Conservation (phyloP, 257 asterid species). For the Jasminum sambac region DNA sequence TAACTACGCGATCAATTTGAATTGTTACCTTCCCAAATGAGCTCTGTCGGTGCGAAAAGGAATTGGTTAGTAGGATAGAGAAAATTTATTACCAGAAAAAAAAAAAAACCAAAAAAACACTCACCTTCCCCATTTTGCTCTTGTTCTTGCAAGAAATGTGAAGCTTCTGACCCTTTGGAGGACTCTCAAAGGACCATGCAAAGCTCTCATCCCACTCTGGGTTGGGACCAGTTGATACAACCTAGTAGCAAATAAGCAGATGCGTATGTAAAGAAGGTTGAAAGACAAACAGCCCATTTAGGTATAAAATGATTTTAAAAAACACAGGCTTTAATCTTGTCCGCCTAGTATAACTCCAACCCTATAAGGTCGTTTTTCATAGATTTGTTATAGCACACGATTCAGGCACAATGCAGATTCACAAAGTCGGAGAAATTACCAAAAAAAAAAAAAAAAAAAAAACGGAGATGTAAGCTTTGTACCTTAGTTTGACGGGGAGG, state of each 20-base stretch:
- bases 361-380: not conserved
- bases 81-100: not conserved
- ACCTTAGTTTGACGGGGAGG: constrained; percentile 95
- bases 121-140: constrained; percentile 99
- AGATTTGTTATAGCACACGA: not conserved
- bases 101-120: not conserved
- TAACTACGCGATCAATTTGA: constrained; percentile 96
- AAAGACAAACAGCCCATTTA: not conserved
- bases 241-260: constrained; percentile 40
- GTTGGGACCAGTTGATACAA: constrained; percentile 92
- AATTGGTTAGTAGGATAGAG: not conserved
- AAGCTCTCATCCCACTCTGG: constrained; percentile 98
- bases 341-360: not conserved
- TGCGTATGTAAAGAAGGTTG: not conserved
- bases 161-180: constrained; percentile 99
- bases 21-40: constrained; percentile 96
- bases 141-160: constrained; percentile 99
- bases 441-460: too few species aligned
- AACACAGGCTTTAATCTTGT: too few species aligned
- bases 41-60: constrained; percentile 49
- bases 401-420: not conserved
- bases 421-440: not conserved
- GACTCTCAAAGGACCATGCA: constrained; percentile 94
- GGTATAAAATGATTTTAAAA: too few species aligned
- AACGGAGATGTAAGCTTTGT: constrained; percentile 2